Evolutionary conservation across 139 green algal species (phyloP), one percentile per base, ranked within the genome.

Genomic region (Diplosphaera chodatii): DNA sequence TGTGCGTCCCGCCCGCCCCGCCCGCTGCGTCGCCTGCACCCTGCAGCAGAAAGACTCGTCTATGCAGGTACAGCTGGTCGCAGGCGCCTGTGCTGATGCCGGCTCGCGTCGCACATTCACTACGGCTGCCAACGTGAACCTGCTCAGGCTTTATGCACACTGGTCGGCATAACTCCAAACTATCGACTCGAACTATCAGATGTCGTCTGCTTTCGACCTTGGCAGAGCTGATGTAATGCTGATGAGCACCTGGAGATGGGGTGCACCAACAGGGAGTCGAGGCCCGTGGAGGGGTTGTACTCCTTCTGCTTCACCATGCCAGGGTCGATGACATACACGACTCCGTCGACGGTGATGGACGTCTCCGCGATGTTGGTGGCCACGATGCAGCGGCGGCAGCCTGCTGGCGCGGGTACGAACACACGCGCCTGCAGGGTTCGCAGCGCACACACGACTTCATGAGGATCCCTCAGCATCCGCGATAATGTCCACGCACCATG

Each of bases 301-400:
- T 28, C 62, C 62, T 32, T 18, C 23, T 32, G 62, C 62, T 33
- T 66, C 6, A 67, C 22, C 27, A 34, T 22, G 37, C 37, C 37
- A 10, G 37, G 8, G 37, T 48, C 37, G 10, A 48, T 48, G 32
- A 97, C 92, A 64, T 96, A 97, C 72, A 93, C 87, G 30, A 97
- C 87, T 31, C 89, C 90, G 62, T 81, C 84, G 78, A 93, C 88
- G 64, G 94, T 99, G 40, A 99, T 82, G 63, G 86, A 94, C n/a
- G 94, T 99, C 77, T 99, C 94, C 20, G 94, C 94, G 40, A 99
- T 88, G 81, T 99, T 99, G 67, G 94, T 99, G 23, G 94, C 89
- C 62, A 98, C 81, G 32, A 99, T 92, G 74, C 89, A 87, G 25
- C 93, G 82, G 23, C 94, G 79, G 68, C 88, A 83, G 3, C 87